phyloP scores from a whole-genome alignment of 2,329 filamentous ascomycete species.

The Fusarium pininemorale region DNA sequence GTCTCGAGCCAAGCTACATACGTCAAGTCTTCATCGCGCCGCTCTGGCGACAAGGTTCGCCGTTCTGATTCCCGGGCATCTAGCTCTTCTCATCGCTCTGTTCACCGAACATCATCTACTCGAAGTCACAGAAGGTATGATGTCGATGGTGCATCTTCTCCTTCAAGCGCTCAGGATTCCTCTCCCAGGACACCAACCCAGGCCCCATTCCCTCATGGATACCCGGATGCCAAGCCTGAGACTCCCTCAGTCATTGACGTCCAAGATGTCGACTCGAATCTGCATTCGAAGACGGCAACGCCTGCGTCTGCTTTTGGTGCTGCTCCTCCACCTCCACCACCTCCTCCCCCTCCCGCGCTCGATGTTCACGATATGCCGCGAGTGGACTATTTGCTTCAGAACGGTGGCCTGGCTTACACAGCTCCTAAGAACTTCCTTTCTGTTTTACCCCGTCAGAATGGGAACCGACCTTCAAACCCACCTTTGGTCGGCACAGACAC shows the following conservation, averaged over 20 bases:
- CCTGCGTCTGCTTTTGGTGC: conserved; percentile 47
- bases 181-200: conserved; percentile 71
- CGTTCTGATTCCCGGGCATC: conserved; percentile 49
- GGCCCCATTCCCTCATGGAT: conserved; percentile 59
- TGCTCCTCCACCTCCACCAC: conserved; percentile 61
- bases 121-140: conserved; percentile 51
- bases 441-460: conserved; percentile 66
- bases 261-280: conserved; percentile 47
- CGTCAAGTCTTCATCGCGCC: conserved; percentile 51
- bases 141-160: conserved; percentile 53
- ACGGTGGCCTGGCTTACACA: conserved; percentile 79
- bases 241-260: conserved; percentile 49
- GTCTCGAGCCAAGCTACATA: conserved; percentile 68
- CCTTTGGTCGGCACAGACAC: conserved; percentile 74
- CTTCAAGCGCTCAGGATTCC: conserved; percentile 61
- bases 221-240: conserved; percentile 52
- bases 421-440: conserved; percentile 79
- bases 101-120: conserved; percentile 52
- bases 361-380: conserved; percentile 76
- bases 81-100: conserved; percentile 47
- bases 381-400: conserved; percentile 91
- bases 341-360: conserved; percentile 79
- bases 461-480: conserved; percentile 67
- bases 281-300: conserved; percentile 53
- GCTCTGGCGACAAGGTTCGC: conserved; percentile 48